phyloP scores from a whole-genome alignment of 192 early-diverging fungal species.

The Backusella tarrabulga region DNA sequence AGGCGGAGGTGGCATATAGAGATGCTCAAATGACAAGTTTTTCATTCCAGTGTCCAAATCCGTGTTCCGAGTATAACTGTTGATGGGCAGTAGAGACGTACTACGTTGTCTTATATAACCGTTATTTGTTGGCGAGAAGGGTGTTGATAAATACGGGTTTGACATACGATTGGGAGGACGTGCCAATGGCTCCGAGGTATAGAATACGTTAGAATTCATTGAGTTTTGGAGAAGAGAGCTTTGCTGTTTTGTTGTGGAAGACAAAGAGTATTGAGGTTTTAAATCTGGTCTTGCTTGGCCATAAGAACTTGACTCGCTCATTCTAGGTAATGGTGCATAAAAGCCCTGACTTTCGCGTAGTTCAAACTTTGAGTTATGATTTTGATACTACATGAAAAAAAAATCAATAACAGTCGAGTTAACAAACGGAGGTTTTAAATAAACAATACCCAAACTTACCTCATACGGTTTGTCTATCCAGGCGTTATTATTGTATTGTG shows the following conservation, averaged over 20 bases:
- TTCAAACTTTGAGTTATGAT: background rate
- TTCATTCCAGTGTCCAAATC: background rate
- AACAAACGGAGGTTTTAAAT: background rate
- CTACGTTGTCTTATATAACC: conserved; percentile 16
- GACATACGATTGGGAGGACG: background rate
- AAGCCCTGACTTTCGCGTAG: background rate
- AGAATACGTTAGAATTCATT: background rate
- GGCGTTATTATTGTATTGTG: background rate
- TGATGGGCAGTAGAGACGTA: conserved; percentile 5
- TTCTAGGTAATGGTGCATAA: background rate
- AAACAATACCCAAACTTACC: background rate
- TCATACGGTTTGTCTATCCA: background rate
- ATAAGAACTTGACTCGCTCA: background rate
- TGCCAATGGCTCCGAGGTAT: background rate
- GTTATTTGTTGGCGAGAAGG: background rate
- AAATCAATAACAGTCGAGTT: background rate
- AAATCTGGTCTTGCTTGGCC: background rate
- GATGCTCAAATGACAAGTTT: conserved; percentile 7
- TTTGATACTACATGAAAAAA: background rate
- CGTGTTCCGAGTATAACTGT: background rate
- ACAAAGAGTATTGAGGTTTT: background rate
- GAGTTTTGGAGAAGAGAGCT: background rate
- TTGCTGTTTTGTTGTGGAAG: background rate
- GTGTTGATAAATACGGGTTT: background rate
- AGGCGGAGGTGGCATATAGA: conserved; percentile 1